These are phyloP conservation scores for Aegilops longissima DNA, from an alignment of 176 grass and related monocot species.

Conservation along the genomic window DNA sequence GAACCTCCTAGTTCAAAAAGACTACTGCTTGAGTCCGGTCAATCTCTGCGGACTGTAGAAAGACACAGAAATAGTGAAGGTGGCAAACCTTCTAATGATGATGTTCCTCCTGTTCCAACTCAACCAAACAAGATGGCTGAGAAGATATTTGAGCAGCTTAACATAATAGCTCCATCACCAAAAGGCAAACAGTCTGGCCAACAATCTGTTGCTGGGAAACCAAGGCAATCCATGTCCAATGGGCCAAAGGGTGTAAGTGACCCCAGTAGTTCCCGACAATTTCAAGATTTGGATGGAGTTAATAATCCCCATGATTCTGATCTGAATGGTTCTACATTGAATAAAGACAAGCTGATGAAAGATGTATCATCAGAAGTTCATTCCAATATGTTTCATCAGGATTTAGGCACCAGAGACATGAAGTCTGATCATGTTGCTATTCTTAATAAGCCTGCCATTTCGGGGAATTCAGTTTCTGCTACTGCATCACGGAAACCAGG, in stretches of 20 bases:
- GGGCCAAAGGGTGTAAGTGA: conserved; percentile 26
- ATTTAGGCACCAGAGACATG: conserved; percentile 1
- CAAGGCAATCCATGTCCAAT: conserved; percentile 21
- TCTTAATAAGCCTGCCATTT: conserved; percentile 35
- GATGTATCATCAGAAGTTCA: conserved; percentile 37
- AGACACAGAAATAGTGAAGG: conserved; percentile 23
- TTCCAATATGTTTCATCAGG: conserved; percentile 11
- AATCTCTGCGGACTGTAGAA: conserved; percentile 28
- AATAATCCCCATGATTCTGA: conserved; percentile 8
- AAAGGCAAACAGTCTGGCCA: conserved; percentile 42
- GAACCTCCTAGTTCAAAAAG: conserved; percentile 37
- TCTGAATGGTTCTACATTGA: conserved; percentile 35
- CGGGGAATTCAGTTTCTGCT: conserved; percentile 23
- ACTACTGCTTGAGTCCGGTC: conserved; percentile 30
- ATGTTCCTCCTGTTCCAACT: conserved; percentile 32
- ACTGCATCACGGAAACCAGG: conserved; percentile 41
- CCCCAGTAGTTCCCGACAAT: conserved; percentile 27
- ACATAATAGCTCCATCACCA: conserved; percentile 68
- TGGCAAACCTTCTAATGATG: conserved; percentile 45
- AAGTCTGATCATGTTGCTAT: conserved; percentile 16
- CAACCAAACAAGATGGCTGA: conserved; percentile 73
- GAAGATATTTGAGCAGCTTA: conserved; percentile 79
- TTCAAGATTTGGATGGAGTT: conserved; percentile 39
- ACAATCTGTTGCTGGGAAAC: conserved; percentile 11
- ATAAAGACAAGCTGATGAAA: conserved; percentile 37